Percentiles rank a stretch among this genome's conserved stretches.
These are phyloP conservation scores for Paramecium caudatum DNA, from an alignment of 73 alveolate species.

Conservation along the genomic window DNA sequence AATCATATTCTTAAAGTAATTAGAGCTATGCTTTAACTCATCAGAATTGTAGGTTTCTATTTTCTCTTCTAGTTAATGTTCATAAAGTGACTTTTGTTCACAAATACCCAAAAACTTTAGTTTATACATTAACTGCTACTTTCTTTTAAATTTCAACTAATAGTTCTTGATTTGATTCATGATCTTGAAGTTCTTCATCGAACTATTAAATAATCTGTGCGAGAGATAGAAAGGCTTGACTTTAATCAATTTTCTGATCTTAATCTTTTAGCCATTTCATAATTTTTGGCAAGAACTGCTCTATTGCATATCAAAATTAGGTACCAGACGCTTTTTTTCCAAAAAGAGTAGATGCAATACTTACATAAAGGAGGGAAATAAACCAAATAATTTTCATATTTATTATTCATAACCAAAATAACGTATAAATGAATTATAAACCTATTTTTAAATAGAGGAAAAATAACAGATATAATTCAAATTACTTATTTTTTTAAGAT, in stretches of 20 bases:
- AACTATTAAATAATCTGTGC: not conserved
- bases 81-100: not conserved
- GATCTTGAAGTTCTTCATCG: constrained; percentile 11
- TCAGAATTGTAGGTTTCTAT: not conserved
- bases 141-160: too few species aligned
- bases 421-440: constrained; percentile 40
- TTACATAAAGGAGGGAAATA: not conserved
- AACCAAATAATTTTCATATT: constrained; percentile 41
- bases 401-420: constrained; percentile 37
- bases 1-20: constrained; percentile 34
- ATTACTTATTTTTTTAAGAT: constrained; percentile 8
- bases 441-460: not conserved
- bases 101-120: constrained; percentile 5
- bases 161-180: too few species aligned
- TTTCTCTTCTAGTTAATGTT: not conserved
- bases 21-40: constrained; percentile 20
- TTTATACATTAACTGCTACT: too few species aligned
- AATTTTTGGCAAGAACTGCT: constrained; percentile 55
- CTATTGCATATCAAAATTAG: not conserved
- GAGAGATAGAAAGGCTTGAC: not conserved
- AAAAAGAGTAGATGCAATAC: not conserved
- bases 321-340: constrained; percentile 50
- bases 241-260: constrained; percentile 2
- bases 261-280: constrained; percentile 15
- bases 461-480: not conserved